Evolutionary conservation across 768 basidiomycete genomes (phyloP).

Genomic region (Pulveroboletus sp.): DNA sequence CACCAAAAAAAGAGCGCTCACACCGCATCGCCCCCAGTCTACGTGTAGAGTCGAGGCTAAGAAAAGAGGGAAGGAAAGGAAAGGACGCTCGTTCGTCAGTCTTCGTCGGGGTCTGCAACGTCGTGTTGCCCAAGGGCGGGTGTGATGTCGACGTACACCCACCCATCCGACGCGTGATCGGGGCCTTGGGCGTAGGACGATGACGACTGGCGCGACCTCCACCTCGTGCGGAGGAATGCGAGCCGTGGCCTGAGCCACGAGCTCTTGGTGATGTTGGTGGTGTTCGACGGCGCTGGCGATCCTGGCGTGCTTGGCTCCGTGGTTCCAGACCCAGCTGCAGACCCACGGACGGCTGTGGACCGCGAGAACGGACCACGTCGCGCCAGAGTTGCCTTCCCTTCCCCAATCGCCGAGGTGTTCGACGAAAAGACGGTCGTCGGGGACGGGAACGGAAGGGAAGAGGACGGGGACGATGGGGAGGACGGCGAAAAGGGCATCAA

Average conservation of each 20-base stretch:
- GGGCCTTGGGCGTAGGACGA: too few species aligned
- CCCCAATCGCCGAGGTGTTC: not conserved
- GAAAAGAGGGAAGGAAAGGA: too few species aligned
- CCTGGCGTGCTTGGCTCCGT: not conserved
- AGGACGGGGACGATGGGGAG: constrained; percentile 6
- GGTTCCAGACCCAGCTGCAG: too few species aligned
- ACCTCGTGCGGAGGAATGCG: constrained; percentile 11
- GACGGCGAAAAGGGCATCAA: constrained; percentile 4
- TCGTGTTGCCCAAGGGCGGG: constrained; percentile 20
- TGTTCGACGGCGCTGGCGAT: constrained; percentile 3
- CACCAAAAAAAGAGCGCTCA: too few species aligned
- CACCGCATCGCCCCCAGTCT: too few species aligned
- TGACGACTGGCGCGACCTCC: constrained; percentile 12
- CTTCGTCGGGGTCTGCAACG: constrained; percentile 11
- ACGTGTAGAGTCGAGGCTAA: too few species aligned
- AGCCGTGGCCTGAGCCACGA: constrained; percentile 13
- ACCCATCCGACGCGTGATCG: constrained; percentile 19
- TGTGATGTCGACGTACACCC: constrained; percentile 29
- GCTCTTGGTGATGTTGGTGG: constrained; percentile 11
- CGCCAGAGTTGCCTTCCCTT: not conserved
- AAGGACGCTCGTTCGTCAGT: not conserved
- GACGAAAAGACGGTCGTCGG: not conserved
- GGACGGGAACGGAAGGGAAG: constrained; percentile 3
- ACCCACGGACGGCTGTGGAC: not conserved
- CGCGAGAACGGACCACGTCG: constrained; percentile 9